These are phyloP conservation scores for Cordyceps tenuipes DNA, from an alignment of 2,329 filamentous ascomycete genomes.

Conservation along the genomic window DNA sequence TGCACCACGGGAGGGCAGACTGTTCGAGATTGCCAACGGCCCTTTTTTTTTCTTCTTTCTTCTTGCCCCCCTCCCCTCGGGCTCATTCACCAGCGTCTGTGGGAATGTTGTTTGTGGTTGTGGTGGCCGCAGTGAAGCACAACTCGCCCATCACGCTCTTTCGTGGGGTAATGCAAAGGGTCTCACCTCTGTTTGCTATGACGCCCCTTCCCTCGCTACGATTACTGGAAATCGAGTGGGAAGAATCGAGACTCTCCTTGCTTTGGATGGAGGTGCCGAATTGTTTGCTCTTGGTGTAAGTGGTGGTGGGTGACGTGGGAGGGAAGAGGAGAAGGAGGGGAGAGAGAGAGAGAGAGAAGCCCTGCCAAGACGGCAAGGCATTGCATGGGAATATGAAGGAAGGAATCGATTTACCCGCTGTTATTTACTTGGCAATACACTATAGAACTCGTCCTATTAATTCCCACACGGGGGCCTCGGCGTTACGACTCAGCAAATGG, in stretches of 20 bases:
- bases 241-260: too few relatives aligned
- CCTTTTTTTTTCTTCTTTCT: background rate
- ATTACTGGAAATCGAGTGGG: background rate
- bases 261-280: background rate
- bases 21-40: background rate
- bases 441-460: background rate
- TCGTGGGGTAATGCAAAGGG: slow-evolving; percentile 2
- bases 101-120: background rate
- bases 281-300: background rate
- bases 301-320: background rate
- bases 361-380: background rate
- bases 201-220: background rate
- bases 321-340: background rate
- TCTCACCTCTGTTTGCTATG: slow-evolving; percentile 8
- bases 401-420: too few relatives aligned
- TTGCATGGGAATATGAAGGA: too few relatives aligned
- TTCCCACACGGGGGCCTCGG: background rate
- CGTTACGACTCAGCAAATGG: background rate
- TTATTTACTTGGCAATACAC: background rate
- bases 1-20: background rate
- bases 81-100: background rate
- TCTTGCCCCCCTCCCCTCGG: background rate
- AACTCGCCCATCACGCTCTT: background rate
- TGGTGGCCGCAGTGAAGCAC: background rate
- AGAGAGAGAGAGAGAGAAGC: too few relatives aligned